phyloP scores from a whole-genome alignment of 2,329 filamentous ascomycete species.

The Penicillium hordei region DNA sequence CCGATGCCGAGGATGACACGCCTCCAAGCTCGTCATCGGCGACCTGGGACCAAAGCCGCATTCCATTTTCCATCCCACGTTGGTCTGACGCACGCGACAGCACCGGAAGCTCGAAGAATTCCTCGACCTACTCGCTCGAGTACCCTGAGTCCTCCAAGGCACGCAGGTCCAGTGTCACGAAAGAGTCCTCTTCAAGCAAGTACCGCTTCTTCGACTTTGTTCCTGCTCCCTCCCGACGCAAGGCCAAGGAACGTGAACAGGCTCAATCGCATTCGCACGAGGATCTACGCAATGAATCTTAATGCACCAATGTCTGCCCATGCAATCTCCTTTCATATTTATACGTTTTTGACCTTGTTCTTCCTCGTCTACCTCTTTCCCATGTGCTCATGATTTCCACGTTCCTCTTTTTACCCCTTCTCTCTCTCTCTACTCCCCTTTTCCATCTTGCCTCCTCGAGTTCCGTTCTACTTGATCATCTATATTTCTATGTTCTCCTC shows the following conservation, averaged over 20 bases:
- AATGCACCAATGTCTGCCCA: conserved; percentile 16
- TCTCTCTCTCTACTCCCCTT: conserved; percentile 13
- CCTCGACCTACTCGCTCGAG: conserved; percentile 48
- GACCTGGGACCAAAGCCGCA: conserved; percentile 44
- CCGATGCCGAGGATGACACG: conserved; percentile 46
- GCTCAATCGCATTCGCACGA: conserved; percentile 36
- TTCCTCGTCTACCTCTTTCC: conserved; percentile 13
- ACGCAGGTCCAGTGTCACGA: conserved; percentile 40
- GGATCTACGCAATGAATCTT: conserved; percentile 35
- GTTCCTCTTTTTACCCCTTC: conserved; percentile 23
- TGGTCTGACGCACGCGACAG: conserved; percentile 44
- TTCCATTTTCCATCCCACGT: conserved; percentile 42
- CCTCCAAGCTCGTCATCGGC: conserved; percentile 47
- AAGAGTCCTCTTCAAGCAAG: conserved; percentile 41
- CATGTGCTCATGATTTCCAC: conserved; percentile 39
- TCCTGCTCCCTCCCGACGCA: conserved; percentile 42
- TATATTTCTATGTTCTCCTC: conserved; percentile 12
- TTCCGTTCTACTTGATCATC: conserved; percentile 3
- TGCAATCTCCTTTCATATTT: conserved; percentile 32
- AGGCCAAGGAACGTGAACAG: conserved; percentile 43
- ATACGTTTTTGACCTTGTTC: conserved; percentile 11
- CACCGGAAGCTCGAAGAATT: conserved; percentile 48
- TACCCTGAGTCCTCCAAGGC: conserved; percentile 38
- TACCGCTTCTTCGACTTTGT: conserved; percentile 48
- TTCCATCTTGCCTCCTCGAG: conserved; percentile 13